Evolutionary conservation across 140 eudicot genomes (phyloP).

Genomic region (Cichorium intybus): DNA sequence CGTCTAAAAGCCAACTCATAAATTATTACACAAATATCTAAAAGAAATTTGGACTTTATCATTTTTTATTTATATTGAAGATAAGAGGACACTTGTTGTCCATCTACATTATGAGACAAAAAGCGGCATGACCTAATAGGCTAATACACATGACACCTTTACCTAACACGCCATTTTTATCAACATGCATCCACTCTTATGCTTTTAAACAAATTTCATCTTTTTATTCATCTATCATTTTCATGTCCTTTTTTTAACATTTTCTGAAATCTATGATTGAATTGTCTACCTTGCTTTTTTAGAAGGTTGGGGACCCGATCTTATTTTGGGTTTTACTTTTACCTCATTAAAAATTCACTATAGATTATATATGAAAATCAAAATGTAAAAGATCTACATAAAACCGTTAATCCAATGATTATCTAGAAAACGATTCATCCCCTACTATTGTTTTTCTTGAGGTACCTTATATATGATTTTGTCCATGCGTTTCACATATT

Average conservation of each 20-base stretch:
- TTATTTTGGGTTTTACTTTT: not conserved
- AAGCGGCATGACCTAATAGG: slow-evolving; percentile 16
- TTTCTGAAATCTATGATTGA: slow-evolving; percentile 18
- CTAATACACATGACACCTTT: slow-evolving; percentile 28
- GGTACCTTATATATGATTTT: too few relatives aligned
- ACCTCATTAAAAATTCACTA: not conserved
- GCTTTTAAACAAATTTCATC: slow-evolving; percentile 26
- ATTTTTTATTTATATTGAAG: not conserved
- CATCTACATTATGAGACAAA: slow-evolving; percentile 19
- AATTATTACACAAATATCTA: not conserved
- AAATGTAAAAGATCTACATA: not conserved
- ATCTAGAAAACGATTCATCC: too few relatives aligned
- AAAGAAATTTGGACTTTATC: not conserved
- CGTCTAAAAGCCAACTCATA: not conserved
- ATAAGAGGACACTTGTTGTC: slow-evolving; percentile 18
- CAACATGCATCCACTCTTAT: slow-evolving; percentile 12
- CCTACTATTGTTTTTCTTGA: too few relatives aligned
- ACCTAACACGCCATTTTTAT: slow-evolving; percentile 29
- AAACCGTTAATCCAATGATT: not conserved
- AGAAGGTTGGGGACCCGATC: not conserved
- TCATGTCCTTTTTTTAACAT: slow-evolving; percentile 3
- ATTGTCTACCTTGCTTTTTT: slow-evolving; percentile 23
- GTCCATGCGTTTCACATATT: too few relatives aligned
- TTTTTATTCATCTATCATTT: slow-evolving; percentile 26
- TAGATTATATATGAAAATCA: too few relatives aligned